Evolutionary conservation across 179 eudicot species (phyloP), one percentile per base, ranked within the genome.

Genomic region (Pouteria campechiana): DNA sequence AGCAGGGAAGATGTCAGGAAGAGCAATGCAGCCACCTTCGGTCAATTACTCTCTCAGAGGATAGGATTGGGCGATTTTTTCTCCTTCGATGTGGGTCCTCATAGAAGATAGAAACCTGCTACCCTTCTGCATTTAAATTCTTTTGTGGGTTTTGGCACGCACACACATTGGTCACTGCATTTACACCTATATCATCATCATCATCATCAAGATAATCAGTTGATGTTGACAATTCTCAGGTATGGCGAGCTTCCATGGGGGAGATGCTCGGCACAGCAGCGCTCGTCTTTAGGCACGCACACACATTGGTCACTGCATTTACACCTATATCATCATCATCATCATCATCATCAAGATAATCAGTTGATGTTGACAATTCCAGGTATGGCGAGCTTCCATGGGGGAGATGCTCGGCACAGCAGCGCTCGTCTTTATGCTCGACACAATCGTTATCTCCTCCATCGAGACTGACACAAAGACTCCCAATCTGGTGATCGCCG

Each of bases 371-470:
- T n/a, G n/a, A n/a, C n/a, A n/a, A n/a, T n/a, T n/a, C n/a, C n/a
- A 67, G 73, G 60, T 61, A 0, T 67, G 68, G 67, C 46, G 74
- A 25, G 65, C 69, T 32, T 54, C 74, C 4, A 35, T 54, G 0
- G 69, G 62, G 7, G 74, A 68, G 48, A 42, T 68, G n/a, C 55
- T 68, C 17, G 74, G 74, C 38, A 28, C 74, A 6, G 74, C 65
- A 0, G 65, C 46, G 5, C 64, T 68, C 0, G 74, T 68, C n/a
- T 63, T 68, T 42, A 43, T 57, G 48, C 28, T 68, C 0, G 74
- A 68, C 31, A 46, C 69, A 1, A 63, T 68, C 15, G 65, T 68
- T 7, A 68, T 68, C 35, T 58, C 74, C 1, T 44, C 64, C 1
- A 10, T 28, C n/a, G 54, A 57, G 17, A 24, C 58, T 0, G 47